Base-by-base conservation (phyloP, 1,284 basidiomycete genomes). In the Tylopilus sp. region DNA sequence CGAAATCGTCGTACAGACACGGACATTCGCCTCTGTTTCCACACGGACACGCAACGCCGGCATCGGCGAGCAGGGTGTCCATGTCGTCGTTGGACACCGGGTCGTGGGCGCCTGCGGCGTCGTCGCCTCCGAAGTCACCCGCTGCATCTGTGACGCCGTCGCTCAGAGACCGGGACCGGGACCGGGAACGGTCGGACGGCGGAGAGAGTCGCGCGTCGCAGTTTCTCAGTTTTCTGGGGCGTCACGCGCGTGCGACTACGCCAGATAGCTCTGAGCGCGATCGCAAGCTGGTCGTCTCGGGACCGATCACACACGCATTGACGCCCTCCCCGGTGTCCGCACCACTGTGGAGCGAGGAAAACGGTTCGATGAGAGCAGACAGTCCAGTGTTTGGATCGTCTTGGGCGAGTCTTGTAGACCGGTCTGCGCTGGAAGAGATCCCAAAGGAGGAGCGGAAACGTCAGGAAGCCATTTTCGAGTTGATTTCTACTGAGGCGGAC, bases 381-480 rank as follows among this genome's bases (percentile, higher is more conserved):
- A 78, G 74, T 65, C 78, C 80, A 9, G 74, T 73, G 9, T 89
- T 92, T 64, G 87, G 88, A 21, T 80, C 77, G 48, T 92, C 92
- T 0, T 97, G 95, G 95, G 84, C 89, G 3, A 92, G 89, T 64
- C 71, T 97, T 43, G 86, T 97, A 0, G 90, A 95, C 57, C 82
- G 82, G 54, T 81, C 82, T 31, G 89, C 89, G 0, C 68, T 97
- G 29, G 83, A 85, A 21, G 89, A 81, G 13, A 86, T 97, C 43
- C 84, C 87, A 1, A 65, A 76, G 0, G 72, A 73, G 33, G 94
- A 97, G 64, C 77, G 94, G 35, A 88, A 86, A 53, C 77, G 93
- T 36, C 95, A 97, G 67, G 94, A 97, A 74, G 83, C 81, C 0
- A 95, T 96, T 41, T 97, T 95, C 62, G 94, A 97, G 69, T 75